A percentile compares a stretch with the other conserved stretches of the same genome.
Conservation (phyloP, 306 rosid genomes). For the Pachyrhizus erosus region DNA sequence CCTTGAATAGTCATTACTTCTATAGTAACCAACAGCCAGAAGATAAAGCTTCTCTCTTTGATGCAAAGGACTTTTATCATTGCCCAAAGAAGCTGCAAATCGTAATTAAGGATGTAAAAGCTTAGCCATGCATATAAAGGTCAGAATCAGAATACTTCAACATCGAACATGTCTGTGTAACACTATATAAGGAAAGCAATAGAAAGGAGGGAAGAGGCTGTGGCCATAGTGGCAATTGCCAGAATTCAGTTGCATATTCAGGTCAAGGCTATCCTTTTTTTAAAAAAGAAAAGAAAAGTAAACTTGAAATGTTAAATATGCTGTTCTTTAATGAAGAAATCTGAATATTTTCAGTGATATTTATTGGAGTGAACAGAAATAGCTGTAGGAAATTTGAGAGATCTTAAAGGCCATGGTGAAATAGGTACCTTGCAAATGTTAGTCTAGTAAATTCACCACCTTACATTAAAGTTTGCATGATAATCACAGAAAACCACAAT, state of each 20-base stretch:
- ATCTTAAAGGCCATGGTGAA: not conserved
- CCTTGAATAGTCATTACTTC: conserved; percentile 68
- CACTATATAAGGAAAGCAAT: conserved; percentile 9
- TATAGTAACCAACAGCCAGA: conserved; percentile 87
- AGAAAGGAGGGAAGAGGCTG: conserved; percentile 7
- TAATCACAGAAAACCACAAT: conserved; percentile 6
- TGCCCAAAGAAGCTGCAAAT: conserved; percentile 68
- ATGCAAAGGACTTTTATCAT: conserved; percentile 55
- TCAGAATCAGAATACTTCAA: conserved; percentile 18
- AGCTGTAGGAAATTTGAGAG: conserved; percentile 15
- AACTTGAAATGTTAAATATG: conserved; percentile 13
- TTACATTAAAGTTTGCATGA: conserved; percentile 14
- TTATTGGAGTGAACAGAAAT: not conserved
- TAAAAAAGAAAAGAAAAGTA: not conserved
- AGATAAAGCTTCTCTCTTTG: conserved; percentile 85
- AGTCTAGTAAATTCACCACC: conserved; percentile 8
- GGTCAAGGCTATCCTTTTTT: conserved; percentile 7
- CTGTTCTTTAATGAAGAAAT: conserved; percentile 23
- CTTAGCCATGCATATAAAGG: conserved; percentile 23
- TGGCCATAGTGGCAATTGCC: conserved; percentile 22
- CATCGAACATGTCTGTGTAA: conserved; percentile 3
- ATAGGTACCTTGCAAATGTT: conserved; percentile 27
- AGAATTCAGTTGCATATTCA: conserved; percentile 1
- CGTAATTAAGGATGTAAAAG: conserved; percentile 35
- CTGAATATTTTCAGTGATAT: not conserved